Base-by-base conservation (phyloP, 192 early-diverging fungal genomes). In the Entomortierella beljakovae region DNA sequence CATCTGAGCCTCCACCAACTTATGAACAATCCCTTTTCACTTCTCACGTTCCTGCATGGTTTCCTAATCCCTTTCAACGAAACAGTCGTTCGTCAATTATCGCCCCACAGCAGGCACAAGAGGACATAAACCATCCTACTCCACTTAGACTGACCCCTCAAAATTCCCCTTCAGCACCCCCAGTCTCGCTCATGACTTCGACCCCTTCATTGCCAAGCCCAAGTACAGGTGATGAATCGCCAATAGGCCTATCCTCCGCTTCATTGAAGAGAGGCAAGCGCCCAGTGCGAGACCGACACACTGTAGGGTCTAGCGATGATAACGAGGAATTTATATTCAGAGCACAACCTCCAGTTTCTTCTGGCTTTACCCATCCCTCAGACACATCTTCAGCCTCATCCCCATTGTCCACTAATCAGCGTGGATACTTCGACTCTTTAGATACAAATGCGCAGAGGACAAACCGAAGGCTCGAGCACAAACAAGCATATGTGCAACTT, bases 91-190 rank as follows among this genome's bases (percentile, higher is more conserved):
- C 15, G 25, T 34, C 57, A n/a, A 22, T 38, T 34, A 38, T n/a
- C 9, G 28, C 50, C 51, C 23, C 31, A 6, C 60, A 58, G 11
- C 68, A 54, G 35, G 51, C 53, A 16, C 31, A 56, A 6, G 49
- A 25, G 16, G 18, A 22, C 22, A 22, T 55, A 28, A 53, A 42
- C 28, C 48, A 63, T 6, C 33, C 43, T 4, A 49, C 49, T 49
- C 51, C 29, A 26, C 73, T 65, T 25, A 46, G 46, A 10, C 40
- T 57, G 6, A 34, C 59, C 10, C 57, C 51, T 26, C 20, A 20
- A 31, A 25, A 62, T 33, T 7, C 64, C 22, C 73, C 73, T 0
- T 76, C 73, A 22, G 73, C 73, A 18, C 73, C 73, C 4, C 73
- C 65, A 3, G 37, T 76, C 52, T 68, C 65, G 16, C 65, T 76